Conservation (phyloP, 164 flowering plant genomes). For the Annona cherimola region DNA sequence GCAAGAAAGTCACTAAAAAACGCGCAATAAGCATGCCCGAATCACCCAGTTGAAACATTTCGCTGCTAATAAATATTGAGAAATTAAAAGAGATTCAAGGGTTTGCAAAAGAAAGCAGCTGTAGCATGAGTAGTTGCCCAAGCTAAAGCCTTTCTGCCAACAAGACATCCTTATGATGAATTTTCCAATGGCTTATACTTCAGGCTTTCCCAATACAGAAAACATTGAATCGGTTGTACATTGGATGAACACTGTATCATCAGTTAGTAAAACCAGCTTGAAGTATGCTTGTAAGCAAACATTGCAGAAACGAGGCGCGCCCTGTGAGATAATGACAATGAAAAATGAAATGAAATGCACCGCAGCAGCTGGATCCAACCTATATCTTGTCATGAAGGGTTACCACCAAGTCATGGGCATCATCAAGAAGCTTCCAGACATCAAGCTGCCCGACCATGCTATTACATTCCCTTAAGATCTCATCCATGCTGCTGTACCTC, state of each 20-base stretch:
- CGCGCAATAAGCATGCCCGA: too few species aligned
- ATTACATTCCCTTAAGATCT: constrained; percentile 86
- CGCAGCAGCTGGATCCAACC: not conserved
- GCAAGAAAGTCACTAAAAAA: too few species aligned
- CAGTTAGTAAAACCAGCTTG: not conserved
- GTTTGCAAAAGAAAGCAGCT: not conserved
- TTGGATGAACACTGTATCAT: not conserved
- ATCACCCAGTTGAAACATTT: not conserved
- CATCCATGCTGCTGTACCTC: constrained; percentile 89
- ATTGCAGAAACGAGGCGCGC: not conserved
- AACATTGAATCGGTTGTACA: not conserved
- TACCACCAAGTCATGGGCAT: constrained; percentile 83
- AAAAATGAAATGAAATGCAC: not conserved
- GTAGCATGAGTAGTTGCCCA: not conserved
- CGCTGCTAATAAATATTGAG: not conserved
- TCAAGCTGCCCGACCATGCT: constrained; percentile 90
- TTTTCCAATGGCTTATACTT: not conserved
- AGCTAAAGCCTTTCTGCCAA: not conserved
- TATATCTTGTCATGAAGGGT: constrained; percentile 75
- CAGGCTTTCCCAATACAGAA: not conserved
- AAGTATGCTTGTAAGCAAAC: not conserved
- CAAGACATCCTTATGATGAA: not conserved
- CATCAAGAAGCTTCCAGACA: constrained; percentile 93
- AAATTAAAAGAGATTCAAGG: not conserved
- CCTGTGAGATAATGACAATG: not conserved